These are phyloP conservation scores for Neurospora sp. DNA, from an alignment of 495 filamentous ascomycete genomes.

Conservation along the genomic window DNA sequence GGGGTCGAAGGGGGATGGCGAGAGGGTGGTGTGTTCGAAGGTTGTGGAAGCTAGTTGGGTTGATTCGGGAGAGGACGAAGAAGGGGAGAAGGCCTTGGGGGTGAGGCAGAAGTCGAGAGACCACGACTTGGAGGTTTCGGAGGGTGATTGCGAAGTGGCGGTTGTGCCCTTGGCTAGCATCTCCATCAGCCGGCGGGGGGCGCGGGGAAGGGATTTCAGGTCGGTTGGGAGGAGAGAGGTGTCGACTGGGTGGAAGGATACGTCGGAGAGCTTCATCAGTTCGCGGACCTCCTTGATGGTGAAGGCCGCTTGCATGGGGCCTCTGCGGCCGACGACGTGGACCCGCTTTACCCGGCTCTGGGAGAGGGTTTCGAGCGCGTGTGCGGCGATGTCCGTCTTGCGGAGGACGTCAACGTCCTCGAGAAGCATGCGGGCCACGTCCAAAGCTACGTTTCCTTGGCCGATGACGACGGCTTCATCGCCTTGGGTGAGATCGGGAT, in stretches of 20 bases:
- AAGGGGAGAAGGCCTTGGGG: constrained; percentile 56
- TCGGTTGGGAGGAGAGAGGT: constrained; percentile 52
- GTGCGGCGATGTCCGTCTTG: constrained; percentile 78
- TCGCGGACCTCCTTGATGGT: constrained; percentile 91
- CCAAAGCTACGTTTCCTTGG: constrained; percentile 91
- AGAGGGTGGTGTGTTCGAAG: constrained; percentile 53
- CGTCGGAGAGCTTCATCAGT: constrained; percentile 62
- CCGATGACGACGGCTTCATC: constrained; percentile 86
- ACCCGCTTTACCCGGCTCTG: constrained; percentile 71
- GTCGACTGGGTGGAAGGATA: constrained; percentile 63
- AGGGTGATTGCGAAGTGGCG: background rate
- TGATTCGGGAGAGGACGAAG: constrained; percentile 23
- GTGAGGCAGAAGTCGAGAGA: constrained; percentile 72
- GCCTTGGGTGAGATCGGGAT: constrained; percentile 63
- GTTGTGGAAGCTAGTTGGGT: constrained; percentile 43
- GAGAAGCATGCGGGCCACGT: constrained; percentile 83
- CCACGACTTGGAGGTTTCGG: constrained; percentile 51
- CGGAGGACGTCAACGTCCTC: constrained; percentile 58
- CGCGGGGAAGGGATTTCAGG: constrained; percentile 54
- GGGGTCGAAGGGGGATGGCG: constrained; percentile 34
- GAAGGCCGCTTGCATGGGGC: constrained; percentile 85
- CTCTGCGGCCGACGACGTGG: constrained; percentile 74
- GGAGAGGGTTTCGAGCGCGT: constrained; percentile 63
- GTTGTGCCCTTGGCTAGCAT: constrained; percentile 61
- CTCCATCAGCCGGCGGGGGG: constrained; percentile 66